Percentiles rank a stretch among this genome's conserved stretches.
Conservation (phyloP, 106 monocot genomes). For the Dendrobium catenatum region DNA sequence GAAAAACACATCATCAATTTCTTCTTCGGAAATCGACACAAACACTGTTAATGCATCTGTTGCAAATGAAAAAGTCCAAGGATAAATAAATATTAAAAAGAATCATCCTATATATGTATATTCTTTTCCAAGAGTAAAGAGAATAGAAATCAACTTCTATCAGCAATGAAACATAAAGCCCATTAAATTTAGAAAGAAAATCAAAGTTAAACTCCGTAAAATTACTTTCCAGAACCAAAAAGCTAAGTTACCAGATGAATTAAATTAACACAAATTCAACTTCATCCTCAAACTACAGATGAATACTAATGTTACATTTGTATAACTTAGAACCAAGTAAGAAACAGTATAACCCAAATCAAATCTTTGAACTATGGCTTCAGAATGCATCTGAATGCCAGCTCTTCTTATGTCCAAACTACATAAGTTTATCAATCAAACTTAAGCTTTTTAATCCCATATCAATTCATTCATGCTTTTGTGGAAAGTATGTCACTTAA, state of each 20-base stretch:
- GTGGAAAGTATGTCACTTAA: background rate
- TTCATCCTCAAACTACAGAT: background rate
- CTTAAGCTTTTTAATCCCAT: background rate
- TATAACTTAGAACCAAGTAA: background rate
- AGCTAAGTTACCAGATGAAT: background rate
- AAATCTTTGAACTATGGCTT: background rate
- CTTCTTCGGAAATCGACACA: conserved; percentile 20
- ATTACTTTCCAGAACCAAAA: background rate
- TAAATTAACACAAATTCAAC: background rate
- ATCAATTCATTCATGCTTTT: background rate
- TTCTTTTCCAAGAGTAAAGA: background rate
- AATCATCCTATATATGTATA: background rate
- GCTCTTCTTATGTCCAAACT: background rate
- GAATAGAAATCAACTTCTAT: background rate
- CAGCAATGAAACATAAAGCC: too few relatives aligned
- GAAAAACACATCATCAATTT: conserved; percentile 19
- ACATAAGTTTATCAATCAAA: background rate
- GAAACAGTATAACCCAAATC: background rate
- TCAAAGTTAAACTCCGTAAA: background rate
- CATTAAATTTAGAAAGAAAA: background rate
- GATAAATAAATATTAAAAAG: background rate
- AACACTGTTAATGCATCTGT: conserved; percentile 51
- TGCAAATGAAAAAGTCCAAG: conserved; percentile 4
- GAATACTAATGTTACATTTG: background rate
- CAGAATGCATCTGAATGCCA: background rate